Percentiles rank a stretch among this genome's conserved stretches.
Conservation (phyloP, 2,329 filamentous ascomycete species). For the Tolypocladium cylindrosporum region DNA sequence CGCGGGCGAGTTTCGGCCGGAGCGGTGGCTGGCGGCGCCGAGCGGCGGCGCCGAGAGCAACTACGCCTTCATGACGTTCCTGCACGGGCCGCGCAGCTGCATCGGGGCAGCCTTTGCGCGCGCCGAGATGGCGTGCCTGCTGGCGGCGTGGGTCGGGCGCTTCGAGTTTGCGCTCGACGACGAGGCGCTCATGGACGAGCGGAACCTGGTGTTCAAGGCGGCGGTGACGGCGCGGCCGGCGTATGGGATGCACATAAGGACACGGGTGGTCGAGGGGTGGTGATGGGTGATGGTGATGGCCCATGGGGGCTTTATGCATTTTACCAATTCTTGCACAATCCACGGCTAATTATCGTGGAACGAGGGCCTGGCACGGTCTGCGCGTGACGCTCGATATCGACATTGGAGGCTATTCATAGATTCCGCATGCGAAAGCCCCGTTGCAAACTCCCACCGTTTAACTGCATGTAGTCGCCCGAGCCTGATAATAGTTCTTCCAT, state of each 20-base stretch:
- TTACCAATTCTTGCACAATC: background rate
- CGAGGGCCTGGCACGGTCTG: background rate
- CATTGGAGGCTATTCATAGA: background rate
- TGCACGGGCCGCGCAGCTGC: constrained; percentile 78
- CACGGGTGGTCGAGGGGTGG: constrained; percentile 58
- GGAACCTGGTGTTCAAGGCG: constrained; percentile 55
- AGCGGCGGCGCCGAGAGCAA: constrained; percentile 66
- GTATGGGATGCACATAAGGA: constrained; percentile 59
- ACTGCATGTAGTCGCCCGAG: no score
- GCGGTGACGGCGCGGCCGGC: constrained; percentile 64
- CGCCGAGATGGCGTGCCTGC: constrained; percentile 73
- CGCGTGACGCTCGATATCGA: background rate
- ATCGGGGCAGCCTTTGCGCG: constrained; percentile 76
- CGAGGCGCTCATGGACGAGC: constrained; percentile 54
- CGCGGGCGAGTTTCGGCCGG: constrained; percentile 66
- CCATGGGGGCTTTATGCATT: background rate
- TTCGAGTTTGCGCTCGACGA: constrained; percentile 55
- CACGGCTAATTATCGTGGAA: background rate
- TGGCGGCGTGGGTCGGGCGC: constrained; percentile 66
- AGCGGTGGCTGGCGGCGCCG: constrained; percentile 59
- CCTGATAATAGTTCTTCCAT: no score
- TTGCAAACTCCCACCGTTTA: background rate
- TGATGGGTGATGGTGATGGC: constrained; percentile 29
- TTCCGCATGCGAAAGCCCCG: no score
- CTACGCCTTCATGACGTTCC: constrained; percentile 70